Base-by-base conservation (phyloP, 805 yeast genomes). In the Hanseniaspora taiwanica region DNA sequence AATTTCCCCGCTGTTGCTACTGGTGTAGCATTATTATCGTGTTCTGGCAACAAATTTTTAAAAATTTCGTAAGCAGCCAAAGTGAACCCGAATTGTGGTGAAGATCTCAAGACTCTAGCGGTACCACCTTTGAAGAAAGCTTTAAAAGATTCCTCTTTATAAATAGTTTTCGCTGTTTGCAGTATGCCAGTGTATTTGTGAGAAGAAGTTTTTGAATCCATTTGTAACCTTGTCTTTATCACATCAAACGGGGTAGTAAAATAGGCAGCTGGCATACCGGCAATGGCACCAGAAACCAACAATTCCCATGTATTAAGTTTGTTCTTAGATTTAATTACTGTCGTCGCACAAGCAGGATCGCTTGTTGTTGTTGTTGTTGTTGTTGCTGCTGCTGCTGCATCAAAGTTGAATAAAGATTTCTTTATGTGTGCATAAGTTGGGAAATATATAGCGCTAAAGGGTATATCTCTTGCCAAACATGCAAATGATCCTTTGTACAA, bases 181-280 rank as follows among this genome's bases (percentile, higher is more conserved):
- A 67, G 51, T 41, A 89, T 78, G 43, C 93, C 89, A 19, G 60
- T 68, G 63, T 89, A 89, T 36, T 72, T 72, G 33, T 29, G n/a
- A n/a, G 4, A n/a, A 18, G 13, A n/a, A n/a, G 70, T 63, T 46
- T 80, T 76, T 5, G 84, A 69, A 57, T 78, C 93, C 44, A 85
- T 78, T 64, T 89, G 98, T 47, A 89, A 66, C 61, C 97, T 78
- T 3, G 98, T 89, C 65, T 89, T 89, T 52, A 91, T 82, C 37
- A 89, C 97, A 67, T 89, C 98, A 54, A 85, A 86, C 2, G 98
- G 98, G 0, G 98, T 89, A 2, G 98, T 89, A 48, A 87, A 66
- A 59, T 81, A 89, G 9, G 97, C 97, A 23, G 97, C 93, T 8
- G 98, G 98, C 67, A 93, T 85, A 56, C 97, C 98, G 12, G 98